Evolutionary conservation across 2,329 filamentous ascomycete species (phyloP), one percentile per base, ranked within the genome.

Genomic region (Mycosphaerella arachidis): DNA sequence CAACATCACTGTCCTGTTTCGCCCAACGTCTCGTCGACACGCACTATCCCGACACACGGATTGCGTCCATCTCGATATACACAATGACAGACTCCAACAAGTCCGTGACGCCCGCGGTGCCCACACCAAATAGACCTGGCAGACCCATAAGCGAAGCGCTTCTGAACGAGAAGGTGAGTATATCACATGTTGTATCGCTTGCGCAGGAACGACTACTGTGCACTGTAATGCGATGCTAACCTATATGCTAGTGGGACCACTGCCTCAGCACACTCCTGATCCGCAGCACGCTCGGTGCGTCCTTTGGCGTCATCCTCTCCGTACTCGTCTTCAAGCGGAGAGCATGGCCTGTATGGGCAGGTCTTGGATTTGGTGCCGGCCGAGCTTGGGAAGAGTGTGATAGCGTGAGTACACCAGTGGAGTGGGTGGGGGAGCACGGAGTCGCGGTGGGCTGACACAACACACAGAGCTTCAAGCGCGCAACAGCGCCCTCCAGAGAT

Each of bases 351-450:
- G 94, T 92, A n/a, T 94, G 91, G 75, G 85, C 96, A 67, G 94
- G 94, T 67, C 84, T 93, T 57, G 94, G 94, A 59, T 97, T 99
- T 76, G 94, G 95, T 75, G 92, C 92, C 66, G 94, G 94, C 71
- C 87, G 95, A 72, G 94, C 94, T 60, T 99, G 96, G 82, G 94
- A 99, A 79, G 94, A 99, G 82, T 97, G 94, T 79, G 96, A 99
- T 81, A 90, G 84, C 70, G 79, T 82, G 68, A 69, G 77, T 76
- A 45, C 7, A 37, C 24, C 30, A 48, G 5, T 12, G 13, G 10
- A 45, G 16, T 5, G 5, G 13, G 4, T 2, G 20, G 52, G 5
- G 18, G 9, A 57, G 4, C 13, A 1, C 4, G 29, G 10, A n/a
- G 29, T 40, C 24, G 24, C 24, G 1, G 24, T 24, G 24, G 29